Evolutionary conservation across 202 grass and related monocot species (phyloP).

Genomic region (Panicum virgatum): DNA sequence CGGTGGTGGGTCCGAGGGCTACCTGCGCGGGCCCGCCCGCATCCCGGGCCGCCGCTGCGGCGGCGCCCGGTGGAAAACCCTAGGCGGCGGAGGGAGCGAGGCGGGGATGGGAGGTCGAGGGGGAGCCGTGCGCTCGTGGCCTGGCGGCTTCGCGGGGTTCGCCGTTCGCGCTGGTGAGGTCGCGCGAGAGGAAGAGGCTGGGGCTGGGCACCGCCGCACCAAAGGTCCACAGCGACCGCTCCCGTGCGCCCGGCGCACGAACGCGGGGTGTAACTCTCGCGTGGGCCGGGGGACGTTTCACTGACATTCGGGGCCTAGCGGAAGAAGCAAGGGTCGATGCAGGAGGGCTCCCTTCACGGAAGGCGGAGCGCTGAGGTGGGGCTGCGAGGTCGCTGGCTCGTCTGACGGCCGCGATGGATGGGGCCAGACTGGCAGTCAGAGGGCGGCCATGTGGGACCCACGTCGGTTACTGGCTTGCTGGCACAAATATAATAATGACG

Average conservation of each 20-base stretch:
- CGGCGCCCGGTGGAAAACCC: conserved; percentile 29
- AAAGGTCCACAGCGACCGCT: conserved; percentile 16
- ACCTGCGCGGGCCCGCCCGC: conserved; percentile 38
- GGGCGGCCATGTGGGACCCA: background rate
- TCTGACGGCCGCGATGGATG: background rate
- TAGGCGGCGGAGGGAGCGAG: conserved; percentile 39
- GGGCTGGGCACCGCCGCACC: conserved; percentile 22
- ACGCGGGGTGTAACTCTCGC: too few relatives aligned
- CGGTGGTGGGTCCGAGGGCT: background rate
- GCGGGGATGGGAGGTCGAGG: conserved; percentile 15
- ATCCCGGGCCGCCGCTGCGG: conserved; percentile 5
- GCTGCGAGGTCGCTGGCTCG: background rate
- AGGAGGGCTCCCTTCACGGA: background rate
- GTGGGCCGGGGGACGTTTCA: background rate
- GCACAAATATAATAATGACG: background rate
- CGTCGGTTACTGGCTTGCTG: background rate
- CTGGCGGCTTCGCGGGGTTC: conserved; percentile 32
- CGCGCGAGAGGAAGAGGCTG: conserved; percentile 13
- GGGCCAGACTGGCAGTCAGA: conserved; percentile 7
- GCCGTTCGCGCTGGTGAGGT: conserved; percentile 38
- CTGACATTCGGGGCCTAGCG: background rate
- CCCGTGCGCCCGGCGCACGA: conserved; percentile 21
- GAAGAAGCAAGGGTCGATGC: background rate
- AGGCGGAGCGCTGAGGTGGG: background rate
- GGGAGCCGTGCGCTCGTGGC: conserved; percentile 16